A percentile compares a stretch with the other conserved stretches of the same genome.
These are phyloP conservation scores for Diplodia mutila DNA, from an alignment of 2,329 filamentous ascomycete species.

Conservation along the genomic window DNA sequence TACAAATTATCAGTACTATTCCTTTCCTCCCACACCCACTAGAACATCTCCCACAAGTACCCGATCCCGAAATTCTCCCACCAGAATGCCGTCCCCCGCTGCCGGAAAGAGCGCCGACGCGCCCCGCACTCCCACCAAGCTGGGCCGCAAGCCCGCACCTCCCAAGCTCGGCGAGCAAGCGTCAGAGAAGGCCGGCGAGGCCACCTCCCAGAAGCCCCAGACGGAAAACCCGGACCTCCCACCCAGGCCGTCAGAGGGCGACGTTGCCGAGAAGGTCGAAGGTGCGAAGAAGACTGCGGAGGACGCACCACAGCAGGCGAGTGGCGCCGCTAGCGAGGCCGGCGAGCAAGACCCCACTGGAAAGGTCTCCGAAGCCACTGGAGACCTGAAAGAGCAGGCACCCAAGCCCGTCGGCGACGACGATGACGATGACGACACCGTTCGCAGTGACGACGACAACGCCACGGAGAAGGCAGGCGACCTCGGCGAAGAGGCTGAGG, in stretches of 20 bases:
- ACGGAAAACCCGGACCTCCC: constrained; percentile 42
- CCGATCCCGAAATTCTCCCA: constrained; percentile 29
- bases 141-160: constrained; percentile 49
- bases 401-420: constrained; percentile 52
- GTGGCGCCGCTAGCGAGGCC: constrained; percentile 38
- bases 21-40: constrained; percentile 55
- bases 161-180: constrained; percentile 47
- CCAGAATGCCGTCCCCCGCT: constrained; percentile 55
- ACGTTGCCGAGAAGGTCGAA: constrained; percentile 36
- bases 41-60: constrained; percentile 34
- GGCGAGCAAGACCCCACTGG: constrained; percentile 42
- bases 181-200: constrained; percentile 9
- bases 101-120: constrained; percentile 51
- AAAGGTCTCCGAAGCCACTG: constrained; percentile 53
- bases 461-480: constrained; percentile 50
- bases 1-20: constrained; percentile 56
- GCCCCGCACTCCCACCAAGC: constrained; percentile 57
- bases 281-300: constrained; percentile 37
- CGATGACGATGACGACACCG: constrained; percentile 45
- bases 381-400: constrained; percentile 50
- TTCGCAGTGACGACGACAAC: constrained; percentile 48
- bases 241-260: constrained; percentile 37
- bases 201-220: constrained; percentile 33
- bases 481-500: constrained; percentile 34
- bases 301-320: constrained; percentile 39